These are phyloP conservation scores for Geotrichum phurueaensis DNA, from an alignment of 1,139 yeast species.

Conservation along the genomic window DNA sequence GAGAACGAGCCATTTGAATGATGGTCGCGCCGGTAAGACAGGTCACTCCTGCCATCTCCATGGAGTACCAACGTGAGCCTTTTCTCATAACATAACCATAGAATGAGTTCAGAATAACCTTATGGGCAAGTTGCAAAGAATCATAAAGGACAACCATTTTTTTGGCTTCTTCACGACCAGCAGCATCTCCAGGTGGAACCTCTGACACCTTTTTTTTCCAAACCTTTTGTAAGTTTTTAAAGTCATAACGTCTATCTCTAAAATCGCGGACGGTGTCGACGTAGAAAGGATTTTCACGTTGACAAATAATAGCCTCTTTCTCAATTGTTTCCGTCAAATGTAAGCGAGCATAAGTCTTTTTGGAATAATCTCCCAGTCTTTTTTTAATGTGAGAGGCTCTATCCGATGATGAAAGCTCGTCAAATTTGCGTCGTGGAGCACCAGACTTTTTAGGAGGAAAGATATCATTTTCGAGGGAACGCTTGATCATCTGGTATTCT, in stretches of 20 bases:
- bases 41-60: conserved; percentile 99
- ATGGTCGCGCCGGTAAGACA: conserved; percentile 97
- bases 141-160: conserved; percentile 94
- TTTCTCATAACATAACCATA: conserved; percentile 99
- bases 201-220: conserved; percentile 81
- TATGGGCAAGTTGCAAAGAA: conserved; percentile 93
- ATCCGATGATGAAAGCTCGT: conserved; percentile 68
- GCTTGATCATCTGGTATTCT: conserved; percentile 84
- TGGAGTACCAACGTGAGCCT: conserved; percentile 98
- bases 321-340: conserved; percentile 80
- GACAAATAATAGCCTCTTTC: conserved; percentile 92
- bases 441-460: conserved; percentile 51
- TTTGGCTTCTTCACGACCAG: conserved; percentile 72
- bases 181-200: conserved; percentile 49
- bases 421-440: conserved; percentile 49
- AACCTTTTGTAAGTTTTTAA: conserved; percentile 85
- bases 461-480: conserved; percentile 71
- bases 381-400: conserved; percentile 73
- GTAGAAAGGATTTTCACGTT: conserved; percentile 94
- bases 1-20: conserved; percentile 89
- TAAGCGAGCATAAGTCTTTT: conserved; percentile 75
- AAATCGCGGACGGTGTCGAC: conserved; percentile 91
- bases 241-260: conserved; percentile 94
- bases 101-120: conserved; percentile 91
- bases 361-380: conserved; percentile 77